A percentile compares a stretch with the other conserved stretches of the same genome.
These are phyloP conservation scores for Fusarium penzigii DNA, from an alignment of 2,329 filamentous ascomycete species.

Conservation along the genomic window DNA sequence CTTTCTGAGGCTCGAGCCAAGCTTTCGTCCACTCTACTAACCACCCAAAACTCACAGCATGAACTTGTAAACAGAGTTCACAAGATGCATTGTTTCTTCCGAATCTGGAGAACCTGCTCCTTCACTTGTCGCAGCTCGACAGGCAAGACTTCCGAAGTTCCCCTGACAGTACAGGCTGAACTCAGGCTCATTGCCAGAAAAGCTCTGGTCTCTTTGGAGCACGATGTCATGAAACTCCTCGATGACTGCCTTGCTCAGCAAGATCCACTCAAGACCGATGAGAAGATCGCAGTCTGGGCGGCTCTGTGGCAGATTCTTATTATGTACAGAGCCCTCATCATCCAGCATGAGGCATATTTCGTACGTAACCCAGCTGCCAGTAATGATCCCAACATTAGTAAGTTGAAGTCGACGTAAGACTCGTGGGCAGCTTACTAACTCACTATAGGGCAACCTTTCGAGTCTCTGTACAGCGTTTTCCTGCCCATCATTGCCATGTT, in stretches of 20 bases:
- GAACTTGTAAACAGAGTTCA: constrained; percentile 46
- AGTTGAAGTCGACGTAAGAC: constrained; percentile 5
- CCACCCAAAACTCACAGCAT: constrained; percentile 30
- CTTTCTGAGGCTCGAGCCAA: background rate
- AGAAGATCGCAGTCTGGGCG: constrained; percentile 48
- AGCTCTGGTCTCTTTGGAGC: constrained; percentile 39
- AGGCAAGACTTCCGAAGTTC: constrained; percentile 39
- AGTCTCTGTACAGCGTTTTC: constrained; percentile 34
- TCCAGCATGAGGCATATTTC: constrained; percentile 33
- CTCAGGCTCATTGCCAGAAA: constrained; percentile 41
- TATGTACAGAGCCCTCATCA: constrained; percentile 47
- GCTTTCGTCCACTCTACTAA: too few species aligned
- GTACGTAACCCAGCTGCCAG: constrained; percentile 21
- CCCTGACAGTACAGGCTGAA: constrained; percentile 43
- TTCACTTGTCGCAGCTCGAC: constrained; percentile 44
- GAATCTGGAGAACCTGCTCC: constrained; percentile 46
- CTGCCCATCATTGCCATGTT: constrained; percentile 42
- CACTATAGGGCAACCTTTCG: constrained; percentile 22
- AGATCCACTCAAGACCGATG: constrained; percentile 39
- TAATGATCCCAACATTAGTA: constrained; percentile 28
- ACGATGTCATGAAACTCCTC: constrained; percentile 42
- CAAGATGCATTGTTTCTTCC: constrained; percentile 51
- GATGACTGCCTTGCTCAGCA: constrained; percentile 42
- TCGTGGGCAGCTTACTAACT: constrained; percentile 10
- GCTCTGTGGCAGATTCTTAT: constrained; percentile 52